Percentiles rank a stretch among this genome's conserved stretches.
These are phyloP conservation scores for Cyclocybe cylindracea DNA, from an alignment of 768 basidiomycete species.

Conservation along the genomic window DNA sequence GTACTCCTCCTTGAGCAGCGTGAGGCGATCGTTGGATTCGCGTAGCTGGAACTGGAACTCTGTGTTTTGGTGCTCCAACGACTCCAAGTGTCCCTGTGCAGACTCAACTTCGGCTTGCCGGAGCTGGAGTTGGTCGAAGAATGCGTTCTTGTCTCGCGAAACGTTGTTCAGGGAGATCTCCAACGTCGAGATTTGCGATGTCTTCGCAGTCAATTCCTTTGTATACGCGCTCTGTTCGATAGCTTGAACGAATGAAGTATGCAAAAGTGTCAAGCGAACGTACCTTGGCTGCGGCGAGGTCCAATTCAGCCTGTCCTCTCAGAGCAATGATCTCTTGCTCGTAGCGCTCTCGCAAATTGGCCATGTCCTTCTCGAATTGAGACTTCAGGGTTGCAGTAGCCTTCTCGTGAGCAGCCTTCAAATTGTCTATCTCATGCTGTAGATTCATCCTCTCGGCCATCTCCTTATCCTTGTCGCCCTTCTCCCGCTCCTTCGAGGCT, in stretches of 20 bases:
- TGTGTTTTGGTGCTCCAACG: constrained; percentile 72
- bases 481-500: constrained; percentile 52
- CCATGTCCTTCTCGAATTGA: constrained; percentile 75
- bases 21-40: constrained; percentile 73
- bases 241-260: constrained; percentile 3
- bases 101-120: constrained; percentile 92
- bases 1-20: constrained; percentile 72
- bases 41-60: constrained; percentile 88
- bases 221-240: constrained; percentile 58
- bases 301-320: constrained; percentile 76
- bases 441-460: constrained; percentile 53
- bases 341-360: constrained; percentile 56
- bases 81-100: constrained; percentile 72
- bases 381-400: constrained; percentile 57
- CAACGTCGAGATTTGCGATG: constrained; percentile 64
- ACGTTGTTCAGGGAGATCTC: constrained; percentile 72
- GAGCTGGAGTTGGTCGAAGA: constrained; percentile 86
- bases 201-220: constrained; percentile 64
- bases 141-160: constrained; percentile 69
- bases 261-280: constrained; percentile 8
- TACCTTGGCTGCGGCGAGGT: constrained; percentile 76
- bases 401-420: constrained; percentile 64
- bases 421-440: constrained; percentile 62
- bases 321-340: constrained; percentile 73
- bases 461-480: constrained; percentile 55